A percentile compares a stretch with the other conserved stretches of the same genome.
phyloP scores from a whole-genome alignment of 257 asterid genomes.

The Handroanthus guayacan region DNA sequence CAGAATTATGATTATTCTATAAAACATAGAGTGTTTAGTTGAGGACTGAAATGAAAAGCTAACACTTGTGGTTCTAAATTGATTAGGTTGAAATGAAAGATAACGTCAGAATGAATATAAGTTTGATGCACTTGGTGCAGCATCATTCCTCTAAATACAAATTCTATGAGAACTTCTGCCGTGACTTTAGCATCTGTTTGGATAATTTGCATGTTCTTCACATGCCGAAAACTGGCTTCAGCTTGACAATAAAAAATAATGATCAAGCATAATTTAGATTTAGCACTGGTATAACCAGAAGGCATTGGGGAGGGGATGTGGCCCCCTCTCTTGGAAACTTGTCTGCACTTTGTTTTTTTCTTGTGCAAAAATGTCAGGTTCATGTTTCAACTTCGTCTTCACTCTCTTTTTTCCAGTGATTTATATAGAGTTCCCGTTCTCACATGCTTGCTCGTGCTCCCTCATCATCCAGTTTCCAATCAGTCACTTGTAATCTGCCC shows the following conservation, averaged over 20 bases:
- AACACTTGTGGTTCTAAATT: not conserved
- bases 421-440: not conserved
- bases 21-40: not conserved
- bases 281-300: too few species aligned
- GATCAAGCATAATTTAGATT: too few species aligned
- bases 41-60: not conserved
- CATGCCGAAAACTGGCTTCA: not conserved
- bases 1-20: slow-evolving; percentile 19
- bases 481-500: not conserved
- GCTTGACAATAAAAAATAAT: not conserved
- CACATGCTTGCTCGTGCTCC: slow-evolving; percentile 19
- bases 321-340: not conserved
- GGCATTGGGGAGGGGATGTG: too few species aligned
- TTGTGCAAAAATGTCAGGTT: slow-evolving; percentile 16
- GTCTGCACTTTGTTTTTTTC: not conserved
- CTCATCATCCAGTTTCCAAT: not conserved
- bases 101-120: not conserved
- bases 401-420: not conserved
- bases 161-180: slow-evolving; percentile 2
- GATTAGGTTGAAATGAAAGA: slow-evolving; percentile 8
- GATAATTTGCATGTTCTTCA: slow-evolving; percentile 2
- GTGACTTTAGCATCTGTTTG: not conserved
- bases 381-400: not conserved
- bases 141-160: not conserved
- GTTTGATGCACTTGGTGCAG: slow-evolving; percentile 17